A percentile compares a stretch with the other conserved stretches of the same genome.
phyloP scores from a whole-genome alignment of 768 basidiomycete genomes.

The Tulasnella sp. region DNA sequence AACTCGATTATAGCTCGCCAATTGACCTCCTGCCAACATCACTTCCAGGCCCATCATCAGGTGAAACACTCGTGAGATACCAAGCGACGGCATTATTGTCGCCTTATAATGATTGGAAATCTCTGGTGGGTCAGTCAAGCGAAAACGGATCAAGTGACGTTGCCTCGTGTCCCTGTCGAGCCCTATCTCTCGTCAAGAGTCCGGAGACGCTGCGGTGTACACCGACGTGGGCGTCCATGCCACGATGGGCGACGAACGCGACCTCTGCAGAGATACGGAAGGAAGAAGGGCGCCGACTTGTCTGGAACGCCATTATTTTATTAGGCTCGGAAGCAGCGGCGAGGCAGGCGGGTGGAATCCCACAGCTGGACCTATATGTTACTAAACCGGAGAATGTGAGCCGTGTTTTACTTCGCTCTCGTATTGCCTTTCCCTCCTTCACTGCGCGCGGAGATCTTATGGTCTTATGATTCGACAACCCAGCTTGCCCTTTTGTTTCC shows the following conservation, averaged over 20 bases:
- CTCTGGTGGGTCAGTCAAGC: too few relatives aligned
- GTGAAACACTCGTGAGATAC: too few relatives aligned
- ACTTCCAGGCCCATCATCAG: too few relatives aligned
- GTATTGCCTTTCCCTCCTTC: neutral
- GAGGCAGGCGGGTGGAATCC: neutral
- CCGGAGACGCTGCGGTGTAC: constrained; percentile 2
- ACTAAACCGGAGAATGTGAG: constrained; percentile 6
- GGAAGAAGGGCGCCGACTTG: constrained; percentile 12
- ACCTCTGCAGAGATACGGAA: constrained; percentile 1
- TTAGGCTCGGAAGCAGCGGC: neutral
- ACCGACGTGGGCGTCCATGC: constrained; percentile 13
- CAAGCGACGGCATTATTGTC: too few relatives aligned
- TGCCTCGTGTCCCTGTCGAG: constrained; percentile 9
- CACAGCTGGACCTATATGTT: neutral
- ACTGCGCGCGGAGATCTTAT: neutral
- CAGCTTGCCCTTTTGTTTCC: constrained; percentile 9
- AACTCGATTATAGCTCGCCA: neutral
- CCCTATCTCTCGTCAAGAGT: neutral
- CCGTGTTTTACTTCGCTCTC: neutral
- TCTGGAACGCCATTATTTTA: constrained; percentile 14
- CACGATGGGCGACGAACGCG: constrained; percentile 10
- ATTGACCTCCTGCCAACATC: neutral
- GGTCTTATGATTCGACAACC: neutral
- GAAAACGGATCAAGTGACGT: neutral
- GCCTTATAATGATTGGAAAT: too few relatives aligned